Base-by-base conservation (phyloP, 345 rosid genomes). In the Turnera subulata region DNA sequence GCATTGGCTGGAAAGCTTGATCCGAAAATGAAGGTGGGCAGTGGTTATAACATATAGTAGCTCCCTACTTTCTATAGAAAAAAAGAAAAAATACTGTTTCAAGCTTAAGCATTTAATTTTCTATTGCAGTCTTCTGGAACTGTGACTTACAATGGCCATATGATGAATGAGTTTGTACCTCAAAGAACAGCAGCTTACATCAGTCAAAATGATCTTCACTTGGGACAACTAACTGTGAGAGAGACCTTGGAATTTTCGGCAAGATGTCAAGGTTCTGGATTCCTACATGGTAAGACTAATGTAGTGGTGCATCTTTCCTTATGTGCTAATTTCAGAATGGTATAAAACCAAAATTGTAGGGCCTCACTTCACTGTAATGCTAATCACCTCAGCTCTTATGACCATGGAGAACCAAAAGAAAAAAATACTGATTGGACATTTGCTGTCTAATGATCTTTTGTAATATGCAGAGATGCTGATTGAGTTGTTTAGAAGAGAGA, bases 1-100 rank as follows among this genome's bases (percentile, higher is more conserved):
- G 90, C 90, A 58, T 78, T 86, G 68, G 90, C 86, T n/a, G 88
- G 86, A 52, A 84, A 79, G 75, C 89, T 85, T 58, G 84, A 78
- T 63, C 39, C 56, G 0, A 61, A 61, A 16, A 78, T 84, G 15
- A 69, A 80, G 84, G 90, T 86, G 26, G 37, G 21, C 1, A 43
- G 16, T 26, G 3, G 14, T n/a, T n/a, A n/a, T n/a, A n/a, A n/a
- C n/a, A n/a, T n/a, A n/a, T n/a, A n/a, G n/a, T n/a, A n/a, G n/a
- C n/a, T n/a, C n/a, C n/a, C n/a, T n/a, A n/a, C n/a, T n/a, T n/a
- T n/a, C n/a, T n/a, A n/a, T n/a, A n/a, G n/a, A n/a, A n/a, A n/a
- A n/a, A n/a, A n/a, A n/a, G n/a, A n/a, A n/a, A n/a, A n/a, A n/a
- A n/a, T n/a, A n/a, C n/a, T n/a, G n/a, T n/a, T n/a, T n/a, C n/a